Conservation (phyloP, 192 early-diverging fungal species). For the Mortierella claussenii region DNA sequence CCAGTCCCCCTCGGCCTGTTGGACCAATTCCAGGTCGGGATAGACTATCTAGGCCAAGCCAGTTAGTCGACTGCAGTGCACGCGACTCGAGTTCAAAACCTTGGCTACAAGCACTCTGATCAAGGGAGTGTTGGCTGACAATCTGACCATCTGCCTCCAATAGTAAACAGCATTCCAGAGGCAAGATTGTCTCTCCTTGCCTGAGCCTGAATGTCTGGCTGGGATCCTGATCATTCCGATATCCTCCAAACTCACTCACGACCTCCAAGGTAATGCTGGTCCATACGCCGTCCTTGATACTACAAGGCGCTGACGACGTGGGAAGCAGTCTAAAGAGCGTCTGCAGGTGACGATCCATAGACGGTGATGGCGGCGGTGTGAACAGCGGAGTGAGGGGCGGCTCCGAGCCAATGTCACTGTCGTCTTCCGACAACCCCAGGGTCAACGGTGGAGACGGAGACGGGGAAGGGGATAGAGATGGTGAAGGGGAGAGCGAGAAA, state of each 20-base stretch:
- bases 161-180: constrained; percentile 18
- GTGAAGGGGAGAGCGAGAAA: background rate
- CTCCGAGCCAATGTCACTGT: background rate
- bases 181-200: constrained; percentile 5
- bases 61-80: constrained; percentile 24
- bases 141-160: constrained; percentile 12
- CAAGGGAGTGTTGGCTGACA: background rate
- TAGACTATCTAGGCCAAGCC: constrained; percentile 6
- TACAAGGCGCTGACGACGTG: background rate
- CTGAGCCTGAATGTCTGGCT: background rate
- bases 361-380: constrained; percentile 12
- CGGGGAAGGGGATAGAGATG: background rate
- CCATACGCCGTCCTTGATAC: constrained; percentile 9
- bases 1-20: constrained; percentile 27
- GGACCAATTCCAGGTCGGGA: constrained; percentile 15
- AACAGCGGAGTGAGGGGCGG: constrained; percentile 1
- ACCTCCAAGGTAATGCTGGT: constrained; percentile 10
- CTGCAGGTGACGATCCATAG: constrained; percentile 3
- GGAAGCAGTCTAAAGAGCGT: constrained; percentile 14
- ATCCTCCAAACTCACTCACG: constrained; percentile 15
- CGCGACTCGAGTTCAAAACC: constrained; percentile 14
- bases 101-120: background rate
- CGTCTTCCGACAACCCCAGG: background rate
- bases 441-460: constrained; percentile 1
- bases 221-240: background rate